Percentiles rank a stretch among this genome's conserved stretches.
phyloP scores from a whole-genome alignment of 2,329 filamentous ascomycete genomes.

The Pestalotiopsis sp. region DNA sequence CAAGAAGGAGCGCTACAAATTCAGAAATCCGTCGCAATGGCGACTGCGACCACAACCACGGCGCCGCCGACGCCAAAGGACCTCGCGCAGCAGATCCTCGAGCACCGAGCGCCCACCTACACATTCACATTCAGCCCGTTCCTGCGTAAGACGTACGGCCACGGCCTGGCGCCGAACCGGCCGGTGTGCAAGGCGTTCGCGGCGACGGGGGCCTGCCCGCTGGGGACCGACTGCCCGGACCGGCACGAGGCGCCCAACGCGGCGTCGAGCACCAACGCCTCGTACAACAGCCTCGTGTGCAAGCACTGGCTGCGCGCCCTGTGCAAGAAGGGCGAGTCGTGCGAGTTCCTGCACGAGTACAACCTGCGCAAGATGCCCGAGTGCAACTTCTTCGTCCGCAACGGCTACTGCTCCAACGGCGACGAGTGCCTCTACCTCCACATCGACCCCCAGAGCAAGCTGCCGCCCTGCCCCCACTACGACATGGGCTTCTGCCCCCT shows the following conservation, averaged over 20 bases:
- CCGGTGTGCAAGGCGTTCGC: constrained; percentile 86
- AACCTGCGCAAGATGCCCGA: constrained; percentile 98
- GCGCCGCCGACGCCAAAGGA: constrained; percentile 27
- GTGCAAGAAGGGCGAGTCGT: constrained; percentile 95
- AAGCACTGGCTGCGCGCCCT: constrained; percentile 98
- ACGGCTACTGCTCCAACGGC: constrained; percentile 93
- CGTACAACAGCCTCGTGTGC: constrained; percentile 85
- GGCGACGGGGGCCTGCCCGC: constrained; percentile 77
- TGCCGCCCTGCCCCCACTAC: constrained; percentile 86
- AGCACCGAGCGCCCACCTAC: constrained; percentile 59
- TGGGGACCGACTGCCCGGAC: constrained; percentile 83
- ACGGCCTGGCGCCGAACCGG: constrained; percentile 77
- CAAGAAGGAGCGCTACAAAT: not conserved
- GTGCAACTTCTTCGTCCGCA: constrained; percentile 93
- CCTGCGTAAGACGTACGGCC: constrained; percentile 79
- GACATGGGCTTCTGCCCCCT: constrained; percentile 93
- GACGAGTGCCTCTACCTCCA: constrained; percentile 96
- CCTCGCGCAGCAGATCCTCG: constrained; percentile 53
- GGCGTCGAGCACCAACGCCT: constrained; percentile 41
- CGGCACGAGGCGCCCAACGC: constrained; percentile 63
- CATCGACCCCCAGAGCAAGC: constrained; percentile 78
- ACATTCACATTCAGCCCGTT: constrained; percentile 86
- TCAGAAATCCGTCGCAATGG: constrained; percentile 18
- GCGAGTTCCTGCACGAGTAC: constrained; percentile 98
- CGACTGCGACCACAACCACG: constrained; percentile 26